Conservation (phyloP, 169 alveolate species). For the Plasmodium blacklocki region DNA sequence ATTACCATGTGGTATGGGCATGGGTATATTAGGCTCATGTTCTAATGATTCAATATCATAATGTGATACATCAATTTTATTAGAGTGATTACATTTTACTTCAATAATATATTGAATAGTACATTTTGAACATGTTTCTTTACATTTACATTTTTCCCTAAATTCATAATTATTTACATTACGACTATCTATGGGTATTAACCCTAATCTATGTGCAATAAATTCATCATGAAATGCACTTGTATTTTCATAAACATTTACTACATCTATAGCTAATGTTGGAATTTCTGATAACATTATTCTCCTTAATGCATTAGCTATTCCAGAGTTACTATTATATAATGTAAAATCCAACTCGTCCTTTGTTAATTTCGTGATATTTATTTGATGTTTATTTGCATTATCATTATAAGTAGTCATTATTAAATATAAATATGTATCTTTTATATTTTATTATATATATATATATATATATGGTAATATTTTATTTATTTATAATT, state of each 20-base stretch:
- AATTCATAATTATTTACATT: conserved; percentile 91
- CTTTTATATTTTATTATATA: background rate
- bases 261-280: conserved; percentile 96
- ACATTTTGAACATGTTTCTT: conserved; percentile 92
- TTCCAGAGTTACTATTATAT: conserved; percentile 91
- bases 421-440: conserved; percentile 6
- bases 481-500: too few relatives aligned
- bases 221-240: conserved; percentile 97
- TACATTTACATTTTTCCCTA: conserved; percentile 93
- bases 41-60: conserved; percentile 84
- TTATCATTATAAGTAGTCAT: conserved; percentile 25
- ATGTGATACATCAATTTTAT: conserved; percentile 91
- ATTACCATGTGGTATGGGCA: conserved; percentile 62
- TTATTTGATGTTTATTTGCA: conserved; percentile 74
- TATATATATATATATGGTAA: too few relatives aligned
- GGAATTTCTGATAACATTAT: conserved; percentile 96
- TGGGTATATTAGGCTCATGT: conserved; percentile 79
- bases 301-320: conserved; percentile 96
- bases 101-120: conserved; percentile 92
- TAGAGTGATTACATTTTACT: conserved; percentile 91
- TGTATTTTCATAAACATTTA: conserved; percentile 94
- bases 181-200: conserved; percentile 93
- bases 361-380: conserved; percentile 83
- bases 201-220: conserved; percentile 95
- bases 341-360: conserved; percentile 89